Evolutionary conservation across 1,284 basidiomycete genomes (phyloP), one percentile per base, ranked within the genome.

Genomic region (Microbotryum saponariae): DNA sequence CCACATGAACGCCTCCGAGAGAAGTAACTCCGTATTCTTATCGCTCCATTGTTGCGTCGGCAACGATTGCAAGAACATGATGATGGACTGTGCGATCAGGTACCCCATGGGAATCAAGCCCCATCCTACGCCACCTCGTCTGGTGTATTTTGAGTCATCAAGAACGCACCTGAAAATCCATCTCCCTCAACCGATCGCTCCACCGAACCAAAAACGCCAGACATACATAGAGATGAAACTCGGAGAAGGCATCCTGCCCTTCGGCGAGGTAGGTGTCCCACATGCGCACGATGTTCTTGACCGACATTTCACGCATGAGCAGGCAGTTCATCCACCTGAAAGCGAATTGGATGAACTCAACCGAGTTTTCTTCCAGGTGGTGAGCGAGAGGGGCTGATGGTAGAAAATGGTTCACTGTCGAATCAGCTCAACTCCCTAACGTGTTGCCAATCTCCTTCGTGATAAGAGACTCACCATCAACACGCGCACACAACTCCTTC

Each of bases 281-380:
- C 92, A 97, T 97, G 60, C 92, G 82, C 58, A 96, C 89, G 16
- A 93, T 96, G 74, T 94, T 94, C 71, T 87, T 85, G 58, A 96
- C 90, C 69, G 85, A 92, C 68, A 97, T 88, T 78, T 97, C 92
- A 61, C 92, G 82, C 92, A 97, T 96, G 62, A 97, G 80, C 57
- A 97, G 78, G 74, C 93, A 96, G 74, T 97, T 97, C 89, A 97
- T 96, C 92, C 92, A 97, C 54, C 93, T 81, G 77, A 97, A 97
- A 47, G 93, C 91, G 69, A 97, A 97, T 74, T 97, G 92, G 85
- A 97, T 94, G 73, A 94, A 97, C 77, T 97, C 91, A 69, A 97
- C 91, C 70, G 88, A 89, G 76, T 97, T 86, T 16, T 85, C 79
- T 65, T 87, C 86, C 45, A 97, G 81, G 76, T 97, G 92, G 2